phyloP scores from a whole-genome alignment of 768 basidiomycete species.

The Pulveroboletus frians region DNA sequence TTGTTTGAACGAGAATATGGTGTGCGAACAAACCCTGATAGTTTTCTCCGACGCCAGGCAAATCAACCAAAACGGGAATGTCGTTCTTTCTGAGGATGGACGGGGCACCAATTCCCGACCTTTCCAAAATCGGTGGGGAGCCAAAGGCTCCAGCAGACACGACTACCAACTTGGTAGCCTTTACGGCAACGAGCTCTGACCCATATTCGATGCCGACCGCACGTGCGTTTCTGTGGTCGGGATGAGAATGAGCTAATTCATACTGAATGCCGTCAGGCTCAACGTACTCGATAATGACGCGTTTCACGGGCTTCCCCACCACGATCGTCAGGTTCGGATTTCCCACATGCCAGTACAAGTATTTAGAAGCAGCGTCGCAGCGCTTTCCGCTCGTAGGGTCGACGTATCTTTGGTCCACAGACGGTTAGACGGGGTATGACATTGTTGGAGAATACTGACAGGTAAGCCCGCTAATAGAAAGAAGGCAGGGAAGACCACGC shows the following conservation, averaged over 20 bases:
- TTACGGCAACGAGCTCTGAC: constrained; percentile 14
- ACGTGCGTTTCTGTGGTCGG: constrained; percentile 25
- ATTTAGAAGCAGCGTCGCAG: constrained; percentile 32
- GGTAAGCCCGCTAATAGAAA: constrained; percentile 11
- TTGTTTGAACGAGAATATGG: neutral
- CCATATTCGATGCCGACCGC: constrained; percentile 37
- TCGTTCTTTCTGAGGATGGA: constrained; percentile 42
- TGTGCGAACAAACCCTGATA: constrained; percentile 39
- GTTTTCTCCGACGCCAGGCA: constrained; percentile 76
- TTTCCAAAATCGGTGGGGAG: constrained; percentile 53
- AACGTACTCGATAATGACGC: constrained; percentile 7
- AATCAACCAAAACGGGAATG: constrained; percentile 49
- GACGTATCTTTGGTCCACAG: constrained; percentile 43
- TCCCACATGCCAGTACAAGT: constrained; percentile 32
- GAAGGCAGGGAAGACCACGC: neutral
- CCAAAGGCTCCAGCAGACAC: constrained; percentile 52
- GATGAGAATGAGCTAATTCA: neutral
- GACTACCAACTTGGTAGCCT: constrained; percentile 41
- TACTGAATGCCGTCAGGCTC: neutral
- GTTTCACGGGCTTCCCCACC: constrained; percentile 22
- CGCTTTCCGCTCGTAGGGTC: constrained; percentile 36
- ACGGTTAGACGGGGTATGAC: neutral
- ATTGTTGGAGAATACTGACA: constrained; percentile 6
- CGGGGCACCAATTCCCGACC: constrained; percentile 63
- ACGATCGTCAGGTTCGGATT: constrained; percentile 29